Conservation (phyloP, 495 filamentous ascomycete genomes). For the Trichoderma asperelloides region DNA sequence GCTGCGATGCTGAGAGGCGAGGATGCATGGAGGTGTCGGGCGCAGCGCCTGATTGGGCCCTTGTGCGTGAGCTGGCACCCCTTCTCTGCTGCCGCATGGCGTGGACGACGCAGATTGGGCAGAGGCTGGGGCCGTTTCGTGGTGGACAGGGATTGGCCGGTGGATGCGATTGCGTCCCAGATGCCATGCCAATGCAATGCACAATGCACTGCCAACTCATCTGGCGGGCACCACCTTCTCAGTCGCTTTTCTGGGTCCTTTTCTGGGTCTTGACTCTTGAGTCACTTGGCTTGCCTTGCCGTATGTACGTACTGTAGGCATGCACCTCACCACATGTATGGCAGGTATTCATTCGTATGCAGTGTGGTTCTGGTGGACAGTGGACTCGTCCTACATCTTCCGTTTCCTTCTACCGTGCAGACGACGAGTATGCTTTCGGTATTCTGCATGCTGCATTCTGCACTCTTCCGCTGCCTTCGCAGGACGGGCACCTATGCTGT, state of each 20-base stretch:
- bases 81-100: constrained; percentile 2
- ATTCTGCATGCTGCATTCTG: too few relatives aligned
- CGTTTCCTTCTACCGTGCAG: not conserved
- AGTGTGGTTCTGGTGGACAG: too few relatives aligned
- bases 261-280: not conserved
- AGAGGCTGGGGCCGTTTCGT: constrained; percentile 2
- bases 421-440: not conserved
- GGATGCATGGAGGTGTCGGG: constrained; percentile 3
- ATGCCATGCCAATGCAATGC: constrained; percentile 6
- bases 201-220: constrained; percentile 6
- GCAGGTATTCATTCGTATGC: not conserved
- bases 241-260: not conserved
- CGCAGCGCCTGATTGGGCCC: constrained; percentile 7
- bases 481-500: too few relatives aligned
- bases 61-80: constrained; percentile 8
- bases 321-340: too few relatives aligned
- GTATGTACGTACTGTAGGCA: not conserved
- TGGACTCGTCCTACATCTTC: not conserved
- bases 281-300: not conserved
- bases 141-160: constrained; percentile 7
- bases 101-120: constrained; percentile 8
- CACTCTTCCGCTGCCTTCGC: too few relatives aligned
- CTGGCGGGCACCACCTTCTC: not conserved
- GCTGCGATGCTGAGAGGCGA: not conserved
- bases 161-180: constrained; percentile 7